Conservation (phyloP, 2,329 filamentous ascomycete species). For the Pyricularia sp. region DNA sequence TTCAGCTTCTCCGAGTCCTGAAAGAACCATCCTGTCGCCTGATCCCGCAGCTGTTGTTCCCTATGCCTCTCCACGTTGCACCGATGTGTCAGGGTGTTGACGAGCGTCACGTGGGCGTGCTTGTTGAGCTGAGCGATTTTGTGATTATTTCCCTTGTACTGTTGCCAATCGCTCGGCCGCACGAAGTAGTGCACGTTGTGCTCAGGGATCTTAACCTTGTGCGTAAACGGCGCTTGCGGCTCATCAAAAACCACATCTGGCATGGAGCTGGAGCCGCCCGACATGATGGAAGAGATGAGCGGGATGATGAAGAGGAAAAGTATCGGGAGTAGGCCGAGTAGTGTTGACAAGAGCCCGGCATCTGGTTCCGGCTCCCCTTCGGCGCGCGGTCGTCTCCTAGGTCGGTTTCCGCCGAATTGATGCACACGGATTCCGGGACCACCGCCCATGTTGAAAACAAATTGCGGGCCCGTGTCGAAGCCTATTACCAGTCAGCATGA, state of each 20-base stretch:
- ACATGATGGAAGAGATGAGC: constrained; percentile 72
- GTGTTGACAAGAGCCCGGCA: constrained; percentile 41
- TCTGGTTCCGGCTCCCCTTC: constrained; percentile 40
- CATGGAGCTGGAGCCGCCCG: constrained; percentile 40
- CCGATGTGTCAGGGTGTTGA: constrained; percentile 55
- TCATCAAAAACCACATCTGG: constrained; percentile 71
- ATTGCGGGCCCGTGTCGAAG: constrained; percentile 74
- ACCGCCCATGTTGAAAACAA: constrained; percentile 91
- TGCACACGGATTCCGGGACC: constrained; percentile 89
- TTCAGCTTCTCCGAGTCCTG: constrained; percentile 72
- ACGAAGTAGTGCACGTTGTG: constrained; percentile 3
- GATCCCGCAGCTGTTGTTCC: constrained; percentile 60
- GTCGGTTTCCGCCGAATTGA: constrained; percentile 78
- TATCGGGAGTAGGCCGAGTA: constrained; percentile 76
- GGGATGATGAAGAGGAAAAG: constrained; percentile 83
- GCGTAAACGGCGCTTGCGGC: constrained; percentile 61
- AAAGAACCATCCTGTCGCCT: constrained; percentile 82
- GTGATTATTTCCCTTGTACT: constrained; percentile 46
- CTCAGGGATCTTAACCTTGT: constrained; percentile 28
- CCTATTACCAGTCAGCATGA: constrained; percentile 20
- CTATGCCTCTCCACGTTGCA: constrained; percentile 67
- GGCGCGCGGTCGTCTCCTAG: constrained; percentile 65
- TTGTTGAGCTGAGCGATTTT: constrained; percentile 70
- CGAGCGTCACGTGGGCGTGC: constrained; percentile 63
- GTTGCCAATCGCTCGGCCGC: constrained; percentile 1